phyloP scores from a whole-genome alignment of 257 asterid genomes.

The Hygrophila difformis region DNA sequence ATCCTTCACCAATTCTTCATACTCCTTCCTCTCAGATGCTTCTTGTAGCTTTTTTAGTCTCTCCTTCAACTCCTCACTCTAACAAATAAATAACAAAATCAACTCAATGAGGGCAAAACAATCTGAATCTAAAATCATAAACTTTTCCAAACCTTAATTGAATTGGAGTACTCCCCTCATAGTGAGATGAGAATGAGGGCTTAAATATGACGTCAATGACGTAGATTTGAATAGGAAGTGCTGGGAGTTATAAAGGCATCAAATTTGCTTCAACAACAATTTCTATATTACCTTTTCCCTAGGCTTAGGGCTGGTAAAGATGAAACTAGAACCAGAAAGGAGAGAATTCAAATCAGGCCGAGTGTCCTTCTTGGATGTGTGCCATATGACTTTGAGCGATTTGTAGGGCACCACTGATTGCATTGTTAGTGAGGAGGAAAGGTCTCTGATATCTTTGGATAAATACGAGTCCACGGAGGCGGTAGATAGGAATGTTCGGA shows the following conservation, averaged over 20 bases:
- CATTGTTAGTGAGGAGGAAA: slow-evolving; percentile 41
- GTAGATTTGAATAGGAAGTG: too few species aligned
- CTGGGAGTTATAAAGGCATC: too few species aligned
- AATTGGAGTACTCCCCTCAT: too few species aligned
- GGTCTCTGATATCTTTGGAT: slow-evolving; percentile 40
- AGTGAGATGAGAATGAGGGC: too few species aligned
- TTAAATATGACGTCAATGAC: too few species aligned
- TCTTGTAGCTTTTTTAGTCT: slow-evolving; percentile 68
- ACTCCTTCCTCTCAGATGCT: slow-evolving; percentile 76
- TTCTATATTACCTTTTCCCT: slow-evolving; percentile 55
- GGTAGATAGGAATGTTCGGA: slow-evolving; percentile 43
- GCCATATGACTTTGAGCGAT: slow-evolving; percentile 63
- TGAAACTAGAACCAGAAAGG: slow-evolving; percentile 46
- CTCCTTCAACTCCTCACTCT: slow-evolving; percentile 72
- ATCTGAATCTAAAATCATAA: not conserved
- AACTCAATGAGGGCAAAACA: not conserved
- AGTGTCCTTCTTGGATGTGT: slow-evolving; percentile 27
- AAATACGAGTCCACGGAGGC: slow-evolving; percentile 42
- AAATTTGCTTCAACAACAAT: not conserved
- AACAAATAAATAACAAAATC: not conserved
- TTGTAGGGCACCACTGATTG: slow-evolving; percentile 47
- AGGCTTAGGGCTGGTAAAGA: slow-evolving; percentile 71
- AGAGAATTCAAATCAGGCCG: slow-evolving; percentile 42
- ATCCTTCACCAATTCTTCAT: slow-evolving; percentile 80
- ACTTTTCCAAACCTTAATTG: too few species aligned